Percentiles rank a stretch among this genome's conserved stretches.
Conservation (phyloP, 2,329 filamentous ascomycete species). For the Nigrospora osmanthi region DNA sequence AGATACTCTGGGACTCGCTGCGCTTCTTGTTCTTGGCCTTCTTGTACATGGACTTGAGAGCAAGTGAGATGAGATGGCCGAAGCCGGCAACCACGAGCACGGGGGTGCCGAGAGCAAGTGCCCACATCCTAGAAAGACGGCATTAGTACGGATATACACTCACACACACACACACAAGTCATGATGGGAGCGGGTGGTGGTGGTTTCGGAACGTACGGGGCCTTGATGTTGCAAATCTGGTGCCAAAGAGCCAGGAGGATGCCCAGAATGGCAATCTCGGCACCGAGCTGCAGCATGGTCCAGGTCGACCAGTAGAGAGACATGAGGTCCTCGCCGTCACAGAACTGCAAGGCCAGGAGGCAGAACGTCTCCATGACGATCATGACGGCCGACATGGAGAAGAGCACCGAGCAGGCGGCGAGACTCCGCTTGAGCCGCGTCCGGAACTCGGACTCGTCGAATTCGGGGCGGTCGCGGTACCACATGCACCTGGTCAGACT, state of each 20-base stretch:
- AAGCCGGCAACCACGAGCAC: conserved; percentile 50
- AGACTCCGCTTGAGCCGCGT: conserved; percentile 31
- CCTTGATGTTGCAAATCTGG: conserved; percentile 36
- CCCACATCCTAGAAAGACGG: conserved; percentile 32
- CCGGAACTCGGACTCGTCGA: conserved; percentile 25
- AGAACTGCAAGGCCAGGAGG: conserved; percentile 48
- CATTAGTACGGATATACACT: conserved; percentile 1
- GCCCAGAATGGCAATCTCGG: conserved; percentile 48
- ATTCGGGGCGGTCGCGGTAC: conserved; percentile 21
- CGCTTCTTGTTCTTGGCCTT: conserved; percentile 8
- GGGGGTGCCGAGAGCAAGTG: conserved; percentile 50
- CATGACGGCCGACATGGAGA: conserved; percentile 32
- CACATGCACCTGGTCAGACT: conserved; percentile 23
- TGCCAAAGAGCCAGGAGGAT: conserved; percentile 47
- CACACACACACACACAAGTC: not conserved
- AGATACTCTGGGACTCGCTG: not conserved
- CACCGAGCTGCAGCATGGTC: conserved; percentile 52
- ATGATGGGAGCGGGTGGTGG: not conserved
- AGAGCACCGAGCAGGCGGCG: conserved; percentile 32
- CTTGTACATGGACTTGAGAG: conserved; percentile 11
- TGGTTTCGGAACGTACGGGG: conserved; percentile 34
- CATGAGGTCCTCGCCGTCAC: conserved; percentile 52
- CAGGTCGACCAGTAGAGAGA: conserved; percentile 54
- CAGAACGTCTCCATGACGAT: conserved; percentile 48
- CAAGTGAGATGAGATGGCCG: conserved; percentile 34